These are phyloP conservation scores for Cladosporium velox DNA, from an alignment of 2,329 filamentous ascomycete species.

Conservation along the genomic window DNA sequence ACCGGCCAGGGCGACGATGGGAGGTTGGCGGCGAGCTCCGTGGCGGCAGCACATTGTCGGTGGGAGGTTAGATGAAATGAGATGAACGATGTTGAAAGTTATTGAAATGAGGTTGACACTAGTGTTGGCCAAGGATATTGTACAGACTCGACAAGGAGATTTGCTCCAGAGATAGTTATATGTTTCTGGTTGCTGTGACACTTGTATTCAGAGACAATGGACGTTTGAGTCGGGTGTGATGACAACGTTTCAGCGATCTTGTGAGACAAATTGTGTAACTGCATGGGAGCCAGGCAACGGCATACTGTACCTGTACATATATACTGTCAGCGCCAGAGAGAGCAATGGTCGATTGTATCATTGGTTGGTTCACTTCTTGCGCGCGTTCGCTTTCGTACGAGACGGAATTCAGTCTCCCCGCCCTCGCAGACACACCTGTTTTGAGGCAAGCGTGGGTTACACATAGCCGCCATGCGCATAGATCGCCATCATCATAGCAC, in stretches of 20 bases:
- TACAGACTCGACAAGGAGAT: neutral
- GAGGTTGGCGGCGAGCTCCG: conserved; percentile 2
- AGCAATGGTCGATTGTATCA: neutral
- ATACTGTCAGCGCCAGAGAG: neutral
- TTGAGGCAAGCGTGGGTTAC: neutral
- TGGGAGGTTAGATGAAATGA: conserved; percentile 1
- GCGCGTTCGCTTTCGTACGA: neutral
- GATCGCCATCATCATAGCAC: neutral
- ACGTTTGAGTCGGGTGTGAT: neutral
- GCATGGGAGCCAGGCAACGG: neutral
- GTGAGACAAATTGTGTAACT: neutral
- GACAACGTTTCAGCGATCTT: neutral
- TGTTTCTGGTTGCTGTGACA: conserved; percentile 4
- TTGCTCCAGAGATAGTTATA: neutral
- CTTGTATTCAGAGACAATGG: conserved; percentile 2
- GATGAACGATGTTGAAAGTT: neutral
- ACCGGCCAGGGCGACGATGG: neutral
- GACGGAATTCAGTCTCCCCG: neutral
- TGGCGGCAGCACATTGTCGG: conserved; percentile 13
- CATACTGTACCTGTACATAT: neutral
- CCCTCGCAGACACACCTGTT: conserved; percentile 1
- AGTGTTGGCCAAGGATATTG: conserved; percentile 1
- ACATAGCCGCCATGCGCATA: neutral
- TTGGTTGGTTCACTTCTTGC: neutral
- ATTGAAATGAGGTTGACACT: neutral